Evolutionary conservation across 2,329 filamentous ascomycete genomes (phyloP), one percentile per base, ranked within the genome.

Genomic region (Penicillium aurantiogriseum): DNA sequence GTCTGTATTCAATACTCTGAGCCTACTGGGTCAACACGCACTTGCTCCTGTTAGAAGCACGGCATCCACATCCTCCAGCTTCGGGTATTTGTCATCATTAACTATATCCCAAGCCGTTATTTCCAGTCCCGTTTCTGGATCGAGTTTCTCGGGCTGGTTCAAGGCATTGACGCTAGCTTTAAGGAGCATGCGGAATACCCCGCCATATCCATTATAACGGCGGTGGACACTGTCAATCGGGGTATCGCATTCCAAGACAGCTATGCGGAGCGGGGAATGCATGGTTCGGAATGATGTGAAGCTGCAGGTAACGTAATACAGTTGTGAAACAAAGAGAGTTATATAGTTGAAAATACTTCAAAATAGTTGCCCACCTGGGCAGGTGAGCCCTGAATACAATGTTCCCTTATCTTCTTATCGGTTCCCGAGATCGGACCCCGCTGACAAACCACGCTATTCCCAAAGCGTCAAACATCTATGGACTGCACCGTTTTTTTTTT

Each of bases 201-300:
- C 87, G 60, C 86, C 85, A 76, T 96, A 97, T 59, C 82, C 81
- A 51, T 85, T 84, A 74, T 89, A 92, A 67, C 85, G 85, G 54
- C 81, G 81, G 54, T 83, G 78, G 38, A 88, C 84, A 43, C 82
- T 75, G 1, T 85, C 83, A 49, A 89, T 80, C 1, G 91, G 91
- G 1, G 85, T 89, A 76, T 96, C 93, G 79, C 90, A 88, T 80
- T 96, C 91, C 65, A 97, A 86, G 66, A 97, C 83, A 46, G 92
- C 92, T 75, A 97, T 88, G 55, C 90, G 88, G 64, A 93, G 77
- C 31, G 84, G 84, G 17, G 68, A 57, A 43, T 60, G 67, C 74
- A 77, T 77, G 40, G 48, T 62, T 42, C 21, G 4, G 27, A 43
- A 31, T 33, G 13, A 35, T 21, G 31, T 31, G 44, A 23, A 27